Conservation (phyloP, 176 grass and related monocot species). For the Tuctoria greenei region DNA sequence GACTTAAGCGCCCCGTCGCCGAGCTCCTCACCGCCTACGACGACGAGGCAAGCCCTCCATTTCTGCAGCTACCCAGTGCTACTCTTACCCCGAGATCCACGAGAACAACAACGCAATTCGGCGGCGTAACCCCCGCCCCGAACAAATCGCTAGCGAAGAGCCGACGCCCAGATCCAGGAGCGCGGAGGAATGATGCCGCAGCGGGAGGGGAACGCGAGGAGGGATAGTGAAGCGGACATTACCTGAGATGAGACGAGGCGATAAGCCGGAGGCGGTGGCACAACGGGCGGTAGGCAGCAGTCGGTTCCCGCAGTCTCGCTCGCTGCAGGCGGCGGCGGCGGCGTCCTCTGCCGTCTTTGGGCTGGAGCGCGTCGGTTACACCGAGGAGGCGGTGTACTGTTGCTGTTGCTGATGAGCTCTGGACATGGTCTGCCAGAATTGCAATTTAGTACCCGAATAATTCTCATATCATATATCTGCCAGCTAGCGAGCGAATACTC, state of each 20-base stretch:
- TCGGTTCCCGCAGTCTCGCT: slow-evolving; percentile 14
- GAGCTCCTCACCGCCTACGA: background rate
- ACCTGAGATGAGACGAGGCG: slow-evolving; percentile 3
- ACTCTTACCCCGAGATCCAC: background rate
- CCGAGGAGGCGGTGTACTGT: background rate
- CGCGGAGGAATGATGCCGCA: slow-evolving; percentile 13
- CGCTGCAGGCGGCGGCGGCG: background rate
- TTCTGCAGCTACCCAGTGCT: background rate
- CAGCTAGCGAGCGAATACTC: too few relatives aligned
- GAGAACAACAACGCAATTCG: background rate
- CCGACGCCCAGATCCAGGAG: background rate
- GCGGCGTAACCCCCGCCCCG: background rate
- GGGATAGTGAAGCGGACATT: background rate
- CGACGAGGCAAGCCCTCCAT: background rate
- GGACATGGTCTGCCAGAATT: slow-evolving; percentile 12
- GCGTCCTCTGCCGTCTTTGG: background rate
- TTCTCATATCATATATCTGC: background rate
- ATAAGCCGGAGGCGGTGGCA: background rate
- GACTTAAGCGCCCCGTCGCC: background rate
- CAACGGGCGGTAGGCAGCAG: background rate
- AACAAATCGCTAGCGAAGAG: background rate
- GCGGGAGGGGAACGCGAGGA: background rate
- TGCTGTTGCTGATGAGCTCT: background rate
- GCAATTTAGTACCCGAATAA: background rate
- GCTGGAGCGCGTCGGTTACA: background rate